Percentiles rank a stretch among this genome's conserved stretches.
These are phyloP conservation scores for Botrytis tulipae DNA, from an alignment of 2,329 filamentous ascomycete genomes.

Conservation along the genomic window DNA sequence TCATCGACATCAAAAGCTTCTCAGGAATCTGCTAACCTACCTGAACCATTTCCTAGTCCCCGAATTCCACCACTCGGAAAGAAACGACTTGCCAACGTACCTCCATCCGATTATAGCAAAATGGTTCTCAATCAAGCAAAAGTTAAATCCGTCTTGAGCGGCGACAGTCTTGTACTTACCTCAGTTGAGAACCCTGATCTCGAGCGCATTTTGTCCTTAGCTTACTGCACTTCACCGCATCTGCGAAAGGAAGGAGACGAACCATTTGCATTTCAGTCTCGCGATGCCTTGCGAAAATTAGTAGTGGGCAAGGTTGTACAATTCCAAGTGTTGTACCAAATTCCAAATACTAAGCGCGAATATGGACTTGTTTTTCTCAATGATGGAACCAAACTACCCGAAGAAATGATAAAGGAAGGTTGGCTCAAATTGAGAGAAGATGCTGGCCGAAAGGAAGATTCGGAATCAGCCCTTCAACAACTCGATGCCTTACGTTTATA, in stretches of 20 bases:
- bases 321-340: constrained; percentile 82
- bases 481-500: constrained; percentile 75
- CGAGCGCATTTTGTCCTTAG: constrained; percentile 85
- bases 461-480: constrained; percentile 67
- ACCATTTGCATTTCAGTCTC: constrained; percentile 88
- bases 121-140: constrained; percentile 53
- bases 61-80: constrained; percentile 26
- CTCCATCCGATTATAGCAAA: constrained; percentile 36
- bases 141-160: constrained; percentile 92
- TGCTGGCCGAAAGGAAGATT: constrained; percentile 86
- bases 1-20: constrained; percentile 26
- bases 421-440: constrained; percentile 95
- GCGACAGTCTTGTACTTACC: constrained; percentile 84
- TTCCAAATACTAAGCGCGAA: constrained; percentile 81
- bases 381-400: constrained; percentile 74
- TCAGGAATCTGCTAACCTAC: constrained; percentile 34
- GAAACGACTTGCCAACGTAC: constrained; percentile 31
- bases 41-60: constrained; percentile 41
- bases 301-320: constrained; percentile 84
- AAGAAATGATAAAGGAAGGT: constrained; percentile 80
- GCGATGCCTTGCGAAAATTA: constrained; percentile 83
- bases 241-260: constrained; percentile 87
- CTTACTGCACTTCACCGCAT: constrained; percentile 87
- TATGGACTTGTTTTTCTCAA: constrained; percentile 79
- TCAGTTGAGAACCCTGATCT: constrained; percentile 76